Conservation (phyloP, 2,329 filamentous ascomycete species). For the Cladosporium colombiae region DNA sequence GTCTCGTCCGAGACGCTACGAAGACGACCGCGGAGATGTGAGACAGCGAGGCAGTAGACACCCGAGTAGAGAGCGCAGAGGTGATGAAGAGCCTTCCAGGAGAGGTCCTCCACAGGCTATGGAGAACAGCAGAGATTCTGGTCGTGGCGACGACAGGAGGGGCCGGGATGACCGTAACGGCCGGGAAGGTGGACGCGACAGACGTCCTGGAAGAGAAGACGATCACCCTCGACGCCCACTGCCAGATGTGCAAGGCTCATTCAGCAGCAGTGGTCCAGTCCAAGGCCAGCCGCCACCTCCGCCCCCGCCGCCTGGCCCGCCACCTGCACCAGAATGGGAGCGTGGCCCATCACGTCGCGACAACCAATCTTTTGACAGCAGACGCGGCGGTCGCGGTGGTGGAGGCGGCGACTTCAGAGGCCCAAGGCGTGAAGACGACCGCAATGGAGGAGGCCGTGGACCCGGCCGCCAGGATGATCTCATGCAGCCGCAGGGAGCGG, state of each 20-base stretch:
- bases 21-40: conserved; percentile 30
- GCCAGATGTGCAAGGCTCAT: conserved; percentile 19
- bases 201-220: conserved; percentile 24
- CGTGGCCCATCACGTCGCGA: conserved; percentile 19
- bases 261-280: conserved; percentile 16
- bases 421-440: conserved; percentile 24
- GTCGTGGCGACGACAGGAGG: conserved; percentile 30
- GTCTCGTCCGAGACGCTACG: conserved; percentile 25
- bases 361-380: not conserved
- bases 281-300: conserved; percentile 14
- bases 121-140: conserved; percentile 29
- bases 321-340: conserved; percentile 26
- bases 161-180: conserved; percentile 26
- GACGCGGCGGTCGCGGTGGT: conserved; percentile 10
- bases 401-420: conserved; percentile 9
- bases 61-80: conserved; percentile 31
- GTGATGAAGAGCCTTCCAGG: conserved; percentile 26
- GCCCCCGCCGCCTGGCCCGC: not conserved
- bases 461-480: conserved; percentile 27
- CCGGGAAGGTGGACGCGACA: conserved; percentile 21
- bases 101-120: conserved; percentile 24
- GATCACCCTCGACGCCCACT: conserved; percentile 24
- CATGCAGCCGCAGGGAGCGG: conserved; percentile 13
- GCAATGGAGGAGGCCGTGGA: conserved; percentile 24
- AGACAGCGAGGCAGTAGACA: conserved; percentile 30